Evolutionary conservation across 2,329 filamentous ascomycete species (phyloP), one percentile per base, ranked within the genome.

Genomic region (Aspergillus terreus): DNA sequence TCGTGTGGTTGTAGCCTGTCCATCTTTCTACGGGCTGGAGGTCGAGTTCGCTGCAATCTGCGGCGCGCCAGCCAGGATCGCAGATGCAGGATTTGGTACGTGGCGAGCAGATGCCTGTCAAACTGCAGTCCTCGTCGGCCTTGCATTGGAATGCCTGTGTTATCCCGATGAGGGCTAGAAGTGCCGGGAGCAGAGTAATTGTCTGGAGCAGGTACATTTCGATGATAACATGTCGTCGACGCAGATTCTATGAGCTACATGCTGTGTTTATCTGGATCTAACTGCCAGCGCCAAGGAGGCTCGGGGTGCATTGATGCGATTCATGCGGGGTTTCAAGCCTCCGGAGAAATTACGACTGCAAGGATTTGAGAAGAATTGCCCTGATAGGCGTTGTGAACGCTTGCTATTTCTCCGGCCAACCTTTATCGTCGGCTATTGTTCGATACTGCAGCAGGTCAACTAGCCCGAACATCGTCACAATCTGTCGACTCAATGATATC

Each of bases 1-100:
- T 36, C 11, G 76, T 78, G 49, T 74, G 64, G 53, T 80, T 79
- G 57, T 79, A 79, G 1, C 77, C 77, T 0, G 68, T 70, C 41
- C 65, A 61, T 33, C 69, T 61, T 4, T 64, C 69, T 0, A 71
- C 75, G 0, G 76, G 75, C 1, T 63, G 65, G 2, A 79, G 65
- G 49, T 79, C 75, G 0, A 80, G 67, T 6, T 69, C 62, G 4
- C 76, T 71, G 49, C 77, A 80, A 55, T 78, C 74, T 1, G 58
- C 46, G 50, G 0, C 70, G 14, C 63, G 67, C 76, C 77, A 79
- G 10, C 77, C 76, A 0, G 70, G 56, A 44, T 79, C 77, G 61
- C 59, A 63, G 33, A 45, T 30, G 40, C 59, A 61, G 6, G 3
- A 11, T 19, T 45, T 45, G 3, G n/a, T 23, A 14, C 4, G 7